Conservation (phyloP, 2,329 filamentous ascomycete genomes). For the Thermoascus crustaceus region DNA sequence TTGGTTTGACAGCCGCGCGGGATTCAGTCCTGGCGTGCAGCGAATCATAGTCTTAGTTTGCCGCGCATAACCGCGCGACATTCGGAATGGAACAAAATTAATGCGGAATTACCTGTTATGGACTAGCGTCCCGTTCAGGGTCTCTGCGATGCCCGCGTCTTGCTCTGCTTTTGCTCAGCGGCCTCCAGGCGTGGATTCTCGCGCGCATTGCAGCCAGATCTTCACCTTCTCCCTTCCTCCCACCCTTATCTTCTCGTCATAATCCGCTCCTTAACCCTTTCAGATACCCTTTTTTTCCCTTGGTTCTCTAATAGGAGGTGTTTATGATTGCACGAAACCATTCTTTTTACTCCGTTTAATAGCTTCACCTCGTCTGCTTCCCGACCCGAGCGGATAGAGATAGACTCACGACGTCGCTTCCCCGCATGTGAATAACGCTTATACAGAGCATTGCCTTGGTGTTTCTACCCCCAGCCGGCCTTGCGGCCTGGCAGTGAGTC, state of each 20-base stretch:
- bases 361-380: conserved; percentile 7
- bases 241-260: conserved; percentile 9
- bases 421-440: conserved; percentile 22
- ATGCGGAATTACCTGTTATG: conserved; percentile 20
- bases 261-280: conserved; percentile 11
- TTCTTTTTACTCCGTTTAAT: conserved; percentile 14
- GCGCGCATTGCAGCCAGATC: conserved; percentile 16
- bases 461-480: conserved; percentile 26
- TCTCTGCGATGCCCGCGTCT: conserved; percentile 32
- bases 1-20: neutral
- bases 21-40: no score
- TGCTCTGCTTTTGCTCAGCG: conserved; percentile 19
- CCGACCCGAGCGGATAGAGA: neutral
- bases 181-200: conserved; percentile 23
- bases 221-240: conserved; percentile 11
- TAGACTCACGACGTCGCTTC: conserved; percentile 9
- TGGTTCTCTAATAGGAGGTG: conserved; percentile 8
- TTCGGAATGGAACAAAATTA: conserved; percentile 21
- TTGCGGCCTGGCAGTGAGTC: conserved; percentile 29
- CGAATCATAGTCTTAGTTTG: no score
- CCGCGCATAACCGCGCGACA: conserved; percentile 1
- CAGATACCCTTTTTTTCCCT: conserved; percentile 8
- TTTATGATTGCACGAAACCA: conserved; percentile 25
- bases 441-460: conserved; percentile 18
- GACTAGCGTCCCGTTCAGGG: conserved; percentile 30